Conservation (phyloP, 2,329 filamentous ascomycete genomes). For the Ophiocordyceps sinensis region DNA sequence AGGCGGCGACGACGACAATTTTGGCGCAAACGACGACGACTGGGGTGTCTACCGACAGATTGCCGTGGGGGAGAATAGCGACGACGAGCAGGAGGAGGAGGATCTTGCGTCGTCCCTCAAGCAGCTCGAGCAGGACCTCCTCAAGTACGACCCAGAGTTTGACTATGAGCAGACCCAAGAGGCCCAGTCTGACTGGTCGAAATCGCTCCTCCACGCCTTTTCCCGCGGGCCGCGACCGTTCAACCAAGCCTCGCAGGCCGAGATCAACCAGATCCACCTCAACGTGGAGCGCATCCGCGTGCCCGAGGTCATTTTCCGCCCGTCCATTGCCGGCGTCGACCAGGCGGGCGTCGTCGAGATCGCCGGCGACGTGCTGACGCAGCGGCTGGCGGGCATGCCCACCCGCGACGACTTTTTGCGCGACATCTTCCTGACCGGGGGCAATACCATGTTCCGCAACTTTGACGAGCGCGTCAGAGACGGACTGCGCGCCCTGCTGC, state of each 20-base stretch:
- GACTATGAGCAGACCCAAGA: constrained; percentile 85
- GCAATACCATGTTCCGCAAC: constrained; percentile 71
- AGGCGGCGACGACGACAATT: constrained; percentile 86
- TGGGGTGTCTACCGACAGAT: constrained; percentile 96
- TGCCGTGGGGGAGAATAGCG: constrained; percentile 65
- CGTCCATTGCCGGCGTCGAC: constrained; percentile 79
- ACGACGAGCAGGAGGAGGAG: constrained; percentile 86
- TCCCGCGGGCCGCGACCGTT: constrained; percentile 77
- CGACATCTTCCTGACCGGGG: constrained; percentile 91
- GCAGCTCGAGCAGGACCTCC: constrained; percentile 66
- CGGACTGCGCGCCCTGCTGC: constrained; percentile 60
- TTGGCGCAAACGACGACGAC: constrained; percentile 93
- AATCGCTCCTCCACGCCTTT: constrained; percentile 81
- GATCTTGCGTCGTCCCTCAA: constrained; percentile 64
- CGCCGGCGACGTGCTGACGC: constrained; percentile 73
- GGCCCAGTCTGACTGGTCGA: constrained; percentile 90
- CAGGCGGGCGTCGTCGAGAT: constrained; percentile 92
- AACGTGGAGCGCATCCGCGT: constrained; percentile 94
- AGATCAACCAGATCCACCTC: constrained; percentile 81
- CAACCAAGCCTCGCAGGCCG: constrained; percentile 60
- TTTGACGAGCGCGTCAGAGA: constrained; percentile 71
- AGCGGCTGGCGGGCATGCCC: constrained; percentile 50
- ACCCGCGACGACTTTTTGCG: constrained; percentile 57
- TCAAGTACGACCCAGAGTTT: constrained; percentile 77
- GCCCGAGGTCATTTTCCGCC: constrained; percentile 86